A percentile compares a stretch with the other conserved stretches of the same genome.
phyloP scores from a whole-genome alignment of 495 filamentous ascomycete genomes.

The Rostrohypoxylon terebratum region DNA sequence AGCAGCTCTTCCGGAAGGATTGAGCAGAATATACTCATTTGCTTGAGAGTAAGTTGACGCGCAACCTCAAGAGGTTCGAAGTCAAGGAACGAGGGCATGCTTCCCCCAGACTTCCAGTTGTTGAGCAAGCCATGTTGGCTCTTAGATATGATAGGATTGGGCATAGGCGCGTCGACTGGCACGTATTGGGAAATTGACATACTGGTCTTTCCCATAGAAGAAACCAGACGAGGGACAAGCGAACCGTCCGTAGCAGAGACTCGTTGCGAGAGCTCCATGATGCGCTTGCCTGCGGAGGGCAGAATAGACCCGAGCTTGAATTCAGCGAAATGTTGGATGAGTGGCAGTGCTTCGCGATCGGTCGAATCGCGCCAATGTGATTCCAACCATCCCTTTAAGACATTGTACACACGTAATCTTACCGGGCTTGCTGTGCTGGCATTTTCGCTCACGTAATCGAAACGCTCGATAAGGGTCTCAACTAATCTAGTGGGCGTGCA shows the following conservation, averaged over 20 bases:
- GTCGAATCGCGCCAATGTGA: constrained; percentile 90
- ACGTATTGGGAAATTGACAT: constrained; percentile 76
- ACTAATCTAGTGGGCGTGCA: constrained; percentile 84
- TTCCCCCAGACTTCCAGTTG: constrained; percentile 78
- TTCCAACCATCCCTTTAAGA: constrained; percentile 97
- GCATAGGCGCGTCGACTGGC: constrained; percentile 76
- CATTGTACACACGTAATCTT: constrained; percentile 91
- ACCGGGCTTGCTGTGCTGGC: constrained; percentile 80
- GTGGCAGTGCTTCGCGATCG: constrained; percentile 77
- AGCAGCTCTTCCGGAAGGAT: constrained; percentile 96
- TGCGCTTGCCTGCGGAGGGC: constrained; percentile 80
- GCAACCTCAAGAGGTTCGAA: constrained; percentile 95
- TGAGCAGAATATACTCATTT: constrained; percentile 91
- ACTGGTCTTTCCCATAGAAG: constrained; percentile 88
- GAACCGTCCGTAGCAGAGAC: constrained; percentile 80
- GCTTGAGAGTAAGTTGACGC: constrained; percentile 92
- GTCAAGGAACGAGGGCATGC: constrained; percentile 81
- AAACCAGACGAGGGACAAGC: constrained; percentile 86
- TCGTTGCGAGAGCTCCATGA: constrained; percentile 82
- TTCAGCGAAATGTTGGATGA: constrained; percentile 83
- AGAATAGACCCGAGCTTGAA: constrained; percentile 73
- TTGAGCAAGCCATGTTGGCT: constrained; percentile 79
- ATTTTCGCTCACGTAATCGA: constrained; percentile 88
- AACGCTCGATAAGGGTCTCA: constrained; percentile 84
- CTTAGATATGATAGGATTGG: constrained; percentile 75